Conservation (phyloP, 805 yeast species). For the Kregervanrija fluxuum region DNA sequence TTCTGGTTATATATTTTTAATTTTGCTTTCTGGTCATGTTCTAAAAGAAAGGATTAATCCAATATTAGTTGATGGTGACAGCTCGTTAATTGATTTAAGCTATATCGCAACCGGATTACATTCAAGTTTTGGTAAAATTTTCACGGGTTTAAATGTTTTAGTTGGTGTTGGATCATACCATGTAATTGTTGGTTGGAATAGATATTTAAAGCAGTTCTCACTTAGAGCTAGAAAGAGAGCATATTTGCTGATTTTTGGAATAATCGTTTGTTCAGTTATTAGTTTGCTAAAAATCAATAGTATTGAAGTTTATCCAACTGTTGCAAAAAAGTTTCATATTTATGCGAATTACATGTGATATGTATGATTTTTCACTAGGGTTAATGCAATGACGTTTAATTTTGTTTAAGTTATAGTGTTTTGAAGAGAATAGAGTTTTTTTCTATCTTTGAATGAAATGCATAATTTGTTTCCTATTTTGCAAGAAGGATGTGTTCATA, state of each 20-base stretch:
- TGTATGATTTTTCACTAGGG: too few relatives aligned
- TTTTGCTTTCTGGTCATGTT: slow-evolving; percentile 40
- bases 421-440: too few relatives aligned
- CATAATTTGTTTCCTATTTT: too few relatives aligned
- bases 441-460: too few relatives aligned
- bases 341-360: too few relatives aligned
- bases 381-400: too few relatives aligned
- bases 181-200: slow-evolving; percentile 43
- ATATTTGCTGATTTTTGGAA: slow-evolving; percentile 32
- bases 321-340: too few relatives aligned
- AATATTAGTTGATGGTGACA: slow-evolving; percentile 53
- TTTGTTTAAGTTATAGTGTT: too few relatives aligned
- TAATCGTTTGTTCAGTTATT: slow-evolving; percentile 31
- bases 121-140: not conserved
- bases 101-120: slow-evolving; percentile 38
- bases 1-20: slow-evolving; percentile 49
- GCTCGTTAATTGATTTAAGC: slow-evolving; percentile 45
- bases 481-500: too few relatives aligned
- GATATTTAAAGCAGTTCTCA: slow-evolving; percentile 36
- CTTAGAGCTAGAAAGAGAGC: slow-evolving; percentile 36
- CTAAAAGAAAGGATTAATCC: slow-evolving; percentile 45
- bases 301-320: too few relatives aligned
- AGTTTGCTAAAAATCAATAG: slow-evolving; percentile 25
- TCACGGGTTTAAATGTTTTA: slow-evolving; percentile 29
- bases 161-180: slow-evolving; percentile 43